Evolutionary conservation across 306 rosid genomes (phyloP), one percentile per base, ranked within the genome.

Genomic region (Ormosia semicastrata): DNA sequence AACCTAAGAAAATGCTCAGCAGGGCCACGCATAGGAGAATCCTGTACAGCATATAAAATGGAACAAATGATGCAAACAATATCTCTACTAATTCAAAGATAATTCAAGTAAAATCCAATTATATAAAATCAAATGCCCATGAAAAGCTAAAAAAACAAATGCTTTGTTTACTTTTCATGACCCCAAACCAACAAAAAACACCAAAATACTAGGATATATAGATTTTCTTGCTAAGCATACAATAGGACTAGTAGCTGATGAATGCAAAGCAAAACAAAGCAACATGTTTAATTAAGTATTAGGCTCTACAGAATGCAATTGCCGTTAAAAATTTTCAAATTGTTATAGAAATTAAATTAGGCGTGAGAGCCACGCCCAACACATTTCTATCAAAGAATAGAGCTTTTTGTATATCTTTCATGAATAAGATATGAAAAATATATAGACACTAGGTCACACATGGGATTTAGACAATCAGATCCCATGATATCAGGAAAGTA

Each of bases 1-100:
- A 92, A 71, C 74, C 90, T 82, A 84, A 95, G 98, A 89, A 95
- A 95, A 7, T 86, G 89, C 86, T 95, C 89, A 2, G 99, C 95
- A 74, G 98, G 99, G 73, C 69, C 92, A 57, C 89, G 89, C 92
- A 93, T 92, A 8, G 97, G 89, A 60, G 99, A 95, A 82, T 88
- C 99, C 99, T 95, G 84, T 39, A 81, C 75, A 91, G 43, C 32
- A 72, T 74, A 83, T 54, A 60, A 78, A 86, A 15, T 10, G 47
- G 15, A 76, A 72, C n/a, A 67, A 30, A 59, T 77, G 33, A 83
- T 41, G 34, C 46, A 66, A 53, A 59, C 43, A 54, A 65, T 2
- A 76, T 47, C 41, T 75, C 24, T 41, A 46, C 9, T 30, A 66
- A 70, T 39, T 59, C 37, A 49, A 62, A 15, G 79, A 71, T n/a